Percentiles rank a stretch among this genome's conserved stretches.
Conservation (phyloP, 441 rosid species). For the Corymbia calophylla region DNA sequence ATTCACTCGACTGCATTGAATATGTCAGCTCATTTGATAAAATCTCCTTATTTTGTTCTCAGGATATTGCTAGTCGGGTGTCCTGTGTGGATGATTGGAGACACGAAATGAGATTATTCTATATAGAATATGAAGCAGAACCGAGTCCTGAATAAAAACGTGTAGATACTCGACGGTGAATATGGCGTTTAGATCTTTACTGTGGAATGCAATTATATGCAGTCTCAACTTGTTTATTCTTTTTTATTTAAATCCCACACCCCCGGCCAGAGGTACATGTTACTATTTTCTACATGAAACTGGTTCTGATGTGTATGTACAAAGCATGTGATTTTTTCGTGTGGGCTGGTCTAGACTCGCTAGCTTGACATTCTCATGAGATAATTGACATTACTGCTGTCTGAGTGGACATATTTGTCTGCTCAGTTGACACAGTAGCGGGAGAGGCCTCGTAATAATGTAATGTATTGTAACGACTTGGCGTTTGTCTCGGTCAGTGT, state of each 20-base stretch:
- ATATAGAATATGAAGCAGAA: background rate
- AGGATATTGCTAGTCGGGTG: background rate
- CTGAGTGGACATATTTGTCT: background rate
- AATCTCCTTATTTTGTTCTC: background rate
- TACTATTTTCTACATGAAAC: background rate
- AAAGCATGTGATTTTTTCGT: background rate
- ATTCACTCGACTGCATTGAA: background rate
- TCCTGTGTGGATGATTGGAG: background rate
- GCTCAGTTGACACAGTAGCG: background rate
- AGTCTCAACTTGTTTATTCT: background rate
- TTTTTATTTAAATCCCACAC: background rate
- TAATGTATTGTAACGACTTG: background rate
- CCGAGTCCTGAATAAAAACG: background rate
- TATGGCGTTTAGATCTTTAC: background rate
- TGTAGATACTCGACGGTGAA: background rate
- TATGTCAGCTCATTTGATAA: background rate
- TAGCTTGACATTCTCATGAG: background rate
- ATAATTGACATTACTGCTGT: background rate
- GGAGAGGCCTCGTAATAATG: background rate
- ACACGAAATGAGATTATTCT: background rate
- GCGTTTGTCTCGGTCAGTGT: background rate
- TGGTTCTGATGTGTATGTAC: background rate
- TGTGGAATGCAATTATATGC: background rate
- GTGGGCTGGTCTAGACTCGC: background rate
- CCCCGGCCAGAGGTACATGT: background rate